phyloP scores from a whole-genome alignment of 495 filamentous ascomycete species.

The Daldinia grandis region DNA sequence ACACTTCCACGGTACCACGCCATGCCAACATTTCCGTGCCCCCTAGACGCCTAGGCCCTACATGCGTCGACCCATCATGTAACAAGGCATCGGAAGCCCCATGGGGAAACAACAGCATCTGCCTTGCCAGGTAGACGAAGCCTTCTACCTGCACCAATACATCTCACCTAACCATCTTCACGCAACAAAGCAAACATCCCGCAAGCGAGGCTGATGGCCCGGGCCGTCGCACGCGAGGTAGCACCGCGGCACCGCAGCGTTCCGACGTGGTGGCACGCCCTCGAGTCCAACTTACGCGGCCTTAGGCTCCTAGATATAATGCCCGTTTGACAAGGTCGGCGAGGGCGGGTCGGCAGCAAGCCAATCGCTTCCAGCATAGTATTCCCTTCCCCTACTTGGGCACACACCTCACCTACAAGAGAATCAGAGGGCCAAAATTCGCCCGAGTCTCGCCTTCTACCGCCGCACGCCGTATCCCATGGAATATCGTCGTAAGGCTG shows the following conservation, averaged over 20 bases:
- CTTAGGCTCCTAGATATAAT: not conserved
- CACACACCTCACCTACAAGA: too few species aligned
- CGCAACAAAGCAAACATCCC: not conserved
- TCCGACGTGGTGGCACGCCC: not conserved
- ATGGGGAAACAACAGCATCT: not conserved
- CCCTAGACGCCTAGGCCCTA: not conserved
- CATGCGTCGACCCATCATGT: not conserved
- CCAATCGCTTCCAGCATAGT: too few species aligned
- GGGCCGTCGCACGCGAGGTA: constrained; percentile 1
- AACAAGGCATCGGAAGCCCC: not conserved
- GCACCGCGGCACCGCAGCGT: not conserved
- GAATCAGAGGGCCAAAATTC: not conserved
- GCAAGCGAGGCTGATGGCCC: not conserved
- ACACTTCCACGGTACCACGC: not conserved
- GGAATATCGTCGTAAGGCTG: constrained; percentile 27
- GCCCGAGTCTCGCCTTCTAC: constrained; percentile 9
- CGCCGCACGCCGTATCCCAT: not conserved
- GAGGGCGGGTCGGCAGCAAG: too few species aligned
- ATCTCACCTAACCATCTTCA: not conserved
- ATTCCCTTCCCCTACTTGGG: too few species aligned
- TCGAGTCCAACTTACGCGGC: constrained; percentile 7
- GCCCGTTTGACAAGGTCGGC: too few species aligned
- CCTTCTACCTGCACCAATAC: not conserved
- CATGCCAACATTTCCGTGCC: not conserved
- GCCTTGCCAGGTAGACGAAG: not conserved